These are phyloP conservation scores for Neonectria sp. DNA, from an alignment of 2,329 filamentous ascomycete species.

Conservation along the genomic window DNA sequence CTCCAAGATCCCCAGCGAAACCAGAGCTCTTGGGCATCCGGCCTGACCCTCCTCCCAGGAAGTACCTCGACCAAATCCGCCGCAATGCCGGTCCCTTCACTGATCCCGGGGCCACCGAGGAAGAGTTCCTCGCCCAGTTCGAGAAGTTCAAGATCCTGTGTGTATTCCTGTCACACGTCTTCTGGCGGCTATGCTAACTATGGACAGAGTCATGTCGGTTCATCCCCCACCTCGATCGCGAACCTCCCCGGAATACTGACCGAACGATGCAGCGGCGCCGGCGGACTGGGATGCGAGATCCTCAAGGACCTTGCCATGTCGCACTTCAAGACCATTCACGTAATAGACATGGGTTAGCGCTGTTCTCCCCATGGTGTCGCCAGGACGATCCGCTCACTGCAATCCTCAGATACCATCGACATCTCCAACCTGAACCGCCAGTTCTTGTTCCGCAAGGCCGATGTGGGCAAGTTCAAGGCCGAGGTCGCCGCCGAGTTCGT, in stretches of 20 bases:
- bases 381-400: slow-evolving; percentile 29
- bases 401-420: slow-evolving; percentile 87
- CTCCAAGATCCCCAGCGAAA: not conserved
- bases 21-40: slow-evolving; percentile 19
- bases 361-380: not conserved
- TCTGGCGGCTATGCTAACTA: slow-evolving; percentile 31
- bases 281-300: slow-evolving; percentile 95
- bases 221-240: slow-evolving; percentile 19
- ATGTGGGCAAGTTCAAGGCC: slow-evolving; percentile 95
- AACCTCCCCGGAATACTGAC: slow-evolving; percentile 35
- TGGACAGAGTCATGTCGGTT: slow-evolving; percentile 66
- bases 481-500: slow-evolving; percentile 94
- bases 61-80: slow-evolving; percentile 86
- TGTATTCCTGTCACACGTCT: slow-evolving; percentile 50
- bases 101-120: slow-evolving; percentile 71
- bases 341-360: slow-evolving; percentile 94
- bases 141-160: slow-evolving; percentile 83
- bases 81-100: slow-evolving; percentile 85
- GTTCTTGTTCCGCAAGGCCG: slow-evolving; percentile 92
- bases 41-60: slow-evolving; percentile 67
- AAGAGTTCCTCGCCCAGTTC: slow-evolving; percentile 69
- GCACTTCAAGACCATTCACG: slow-evolving; percentile 96
- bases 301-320: slow-evolving; percentile 96
- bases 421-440: slow-evolving; percentile 98
- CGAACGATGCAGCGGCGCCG: slow-evolving; percentile 78